phyloP scores from a whole-genome alignment of 2,329 filamentous ascomycete species.

The Eutypa lata region DNA sequence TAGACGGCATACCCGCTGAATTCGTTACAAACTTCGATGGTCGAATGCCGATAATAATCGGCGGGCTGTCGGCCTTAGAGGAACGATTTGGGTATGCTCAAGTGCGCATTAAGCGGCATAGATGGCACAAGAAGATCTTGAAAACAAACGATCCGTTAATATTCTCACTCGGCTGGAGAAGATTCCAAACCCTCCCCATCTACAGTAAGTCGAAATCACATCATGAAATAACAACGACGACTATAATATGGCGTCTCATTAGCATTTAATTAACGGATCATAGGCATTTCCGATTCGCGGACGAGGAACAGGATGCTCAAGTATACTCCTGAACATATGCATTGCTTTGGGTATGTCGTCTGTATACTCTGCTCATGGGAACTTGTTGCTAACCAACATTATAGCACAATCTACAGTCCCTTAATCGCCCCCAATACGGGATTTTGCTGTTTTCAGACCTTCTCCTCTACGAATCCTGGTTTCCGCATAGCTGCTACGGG shows the following conservation, averaged over 20 bases:
- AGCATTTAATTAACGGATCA: neutral
- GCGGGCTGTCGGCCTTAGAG: slow-evolving; percentile 89
- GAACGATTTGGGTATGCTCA: slow-evolving; percentile 95
- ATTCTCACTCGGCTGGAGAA: slow-evolving; percentile 92
- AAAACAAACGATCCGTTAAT: slow-evolving; percentile 98
- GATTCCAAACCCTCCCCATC: slow-evolving; percentile 88
- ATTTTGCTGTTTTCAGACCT: slow-evolving; percentile 89
- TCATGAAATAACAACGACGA: neutral
- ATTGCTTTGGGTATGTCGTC: slow-evolving; percentile 69
- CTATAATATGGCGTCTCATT: neutral
- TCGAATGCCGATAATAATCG: slow-evolving; percentile 79
- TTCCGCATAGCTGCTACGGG: slow-evolving; percentile 95
- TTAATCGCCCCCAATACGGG: slow-evolving; percentile 94
- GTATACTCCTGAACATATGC: slow-evolving; percentile 99
- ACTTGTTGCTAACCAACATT: neutral
- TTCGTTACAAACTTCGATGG: slow-evolving; percentile 82
- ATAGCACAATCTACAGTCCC: slow-evolving; percentile 82
- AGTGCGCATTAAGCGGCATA: slow-evolving; percentile 91
- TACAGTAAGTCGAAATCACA: slow-evolving; percentile 57
- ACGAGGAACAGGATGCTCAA: slow-evolving; percentile 97
- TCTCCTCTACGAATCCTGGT: slow-evolving; percentile 79
- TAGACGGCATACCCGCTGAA: slow-evolving; percentile 86
- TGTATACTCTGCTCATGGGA: neutral
- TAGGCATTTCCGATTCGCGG: slow-evolving; percentile 77
- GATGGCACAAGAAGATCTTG: slow-evolving; percentile 99